A percentile compares a stretch with the other conserved stretches of the same genome.
Evolutionary conservation across 768 basidiomycete genomes (phyloP).

Genomic region (Amanita fuliginea): DNA sequence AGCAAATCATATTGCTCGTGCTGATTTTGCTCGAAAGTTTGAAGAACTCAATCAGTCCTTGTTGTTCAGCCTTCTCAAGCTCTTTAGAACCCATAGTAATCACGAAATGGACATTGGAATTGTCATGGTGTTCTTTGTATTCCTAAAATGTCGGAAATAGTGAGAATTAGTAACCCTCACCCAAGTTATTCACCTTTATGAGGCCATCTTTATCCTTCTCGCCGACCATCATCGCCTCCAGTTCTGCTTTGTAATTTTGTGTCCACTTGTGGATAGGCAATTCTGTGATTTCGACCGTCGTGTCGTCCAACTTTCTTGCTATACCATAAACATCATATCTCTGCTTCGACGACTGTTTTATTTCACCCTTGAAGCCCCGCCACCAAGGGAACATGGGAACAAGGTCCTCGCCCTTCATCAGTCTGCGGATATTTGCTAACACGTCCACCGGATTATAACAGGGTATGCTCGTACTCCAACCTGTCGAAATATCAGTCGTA

Average conservation of each 20-base stretch:
- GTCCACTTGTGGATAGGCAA: conserved; percentile 96
- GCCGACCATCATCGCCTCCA: conserved; percentile 75
- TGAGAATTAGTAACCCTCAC: not conserved
- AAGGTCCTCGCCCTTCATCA: conserved; percentile 79
- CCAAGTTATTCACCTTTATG: conserved; percentile 50
- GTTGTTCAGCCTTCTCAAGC: conserved; percentile 78
- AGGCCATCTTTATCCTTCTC: conserved; percentile 67
- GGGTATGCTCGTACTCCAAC: conserved; percentile 92
- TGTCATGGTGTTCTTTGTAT: conserved; percentile 95
- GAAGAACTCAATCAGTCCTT: conserved; percentile 88
- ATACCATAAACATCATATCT: conserved; percentile 78
- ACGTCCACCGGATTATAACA: conserved; percentile 90
- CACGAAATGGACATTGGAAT: conserved; percentile 81
- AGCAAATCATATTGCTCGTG: conserved; percentile 98
- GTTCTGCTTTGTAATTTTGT: conserved; percentile 79
- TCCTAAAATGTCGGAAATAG: conserved; percentile 41
- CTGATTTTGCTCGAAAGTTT: conserved; percentile 76
- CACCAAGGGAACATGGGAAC: conserved; percentile 94
- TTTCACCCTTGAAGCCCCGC: conserved; percentile 87
- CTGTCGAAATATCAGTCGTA: conserved; percentile 25
- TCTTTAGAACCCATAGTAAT: conserved; percentile 72
- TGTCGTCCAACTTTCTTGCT: conserved; percentile 66
- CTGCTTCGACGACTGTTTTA: conserved; percentile 72
- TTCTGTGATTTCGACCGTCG: conserved; percentile 92
- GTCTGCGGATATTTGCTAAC: conserved; percentile 72